phyloP scores from a whole-genome alignment of 371 early-diverging fungal species.

The Mortierella sp. region DNA sequence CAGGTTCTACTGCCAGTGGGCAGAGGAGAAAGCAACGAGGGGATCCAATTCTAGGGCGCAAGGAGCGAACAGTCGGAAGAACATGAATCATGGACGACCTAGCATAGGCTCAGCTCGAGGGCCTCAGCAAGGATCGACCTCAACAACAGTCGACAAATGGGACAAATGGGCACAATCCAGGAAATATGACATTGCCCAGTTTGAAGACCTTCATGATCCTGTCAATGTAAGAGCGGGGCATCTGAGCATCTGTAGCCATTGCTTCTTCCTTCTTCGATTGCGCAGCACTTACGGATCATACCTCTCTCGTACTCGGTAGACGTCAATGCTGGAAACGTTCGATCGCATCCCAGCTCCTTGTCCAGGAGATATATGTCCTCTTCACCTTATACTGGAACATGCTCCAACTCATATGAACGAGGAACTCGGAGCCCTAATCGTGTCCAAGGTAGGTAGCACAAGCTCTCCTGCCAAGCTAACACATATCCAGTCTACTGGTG shows the following conservation, averaged over 20 bases:
- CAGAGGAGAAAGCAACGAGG: background rate
- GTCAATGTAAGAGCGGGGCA: no score
- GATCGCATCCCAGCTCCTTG: conserved; percentile 36
- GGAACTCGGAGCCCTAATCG: conserved; percentile 3
- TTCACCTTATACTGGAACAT: conserved; percentile 5
- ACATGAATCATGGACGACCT: background rate
- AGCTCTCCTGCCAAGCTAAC: background rate
- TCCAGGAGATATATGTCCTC: conserved; percentile 18
- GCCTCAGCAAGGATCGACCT: no score
- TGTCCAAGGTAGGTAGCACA: conserved; percentile 2
- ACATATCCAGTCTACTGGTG: background rate
- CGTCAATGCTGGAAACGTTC: conserved; percentile 3
- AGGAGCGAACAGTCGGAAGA: background rate
- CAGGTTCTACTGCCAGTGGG: conserved; percentile 14
- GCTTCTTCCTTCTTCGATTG: no score
- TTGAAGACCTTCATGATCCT: no score
- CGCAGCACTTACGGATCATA: no score
- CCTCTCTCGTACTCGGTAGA: no score
- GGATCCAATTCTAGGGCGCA: background rate
- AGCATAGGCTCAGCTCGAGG: no score
- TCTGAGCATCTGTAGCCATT: no score
- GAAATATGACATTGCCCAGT: no score
- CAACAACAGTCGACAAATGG: no score
- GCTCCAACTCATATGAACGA: background rate
- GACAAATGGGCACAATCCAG: no score